These are phyloP conservation scores for Agrocybe pediades DNA, from an alignment of 768 basidiomycete genomes.

Conservation along the genomic window DNA sequence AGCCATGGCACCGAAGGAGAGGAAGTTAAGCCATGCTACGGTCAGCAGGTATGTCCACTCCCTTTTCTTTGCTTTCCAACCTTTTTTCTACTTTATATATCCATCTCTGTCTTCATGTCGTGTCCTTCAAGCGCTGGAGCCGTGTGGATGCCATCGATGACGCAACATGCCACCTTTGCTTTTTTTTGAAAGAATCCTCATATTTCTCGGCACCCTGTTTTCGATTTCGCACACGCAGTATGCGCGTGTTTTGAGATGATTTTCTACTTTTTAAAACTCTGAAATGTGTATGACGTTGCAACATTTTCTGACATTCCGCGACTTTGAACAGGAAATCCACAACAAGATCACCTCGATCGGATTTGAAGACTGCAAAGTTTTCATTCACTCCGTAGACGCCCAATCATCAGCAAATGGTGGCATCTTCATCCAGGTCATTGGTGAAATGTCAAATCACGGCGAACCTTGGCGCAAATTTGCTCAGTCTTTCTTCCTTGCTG, in stretches of 20 bases:
- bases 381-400: constrained; percentile 97
- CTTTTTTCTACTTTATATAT: background rate
- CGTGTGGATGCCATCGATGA: no score
- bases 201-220: no score
- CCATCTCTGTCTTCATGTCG: no score
- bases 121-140: no score
- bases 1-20: constrained; percentile 98
- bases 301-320: constrained; percentile 3
- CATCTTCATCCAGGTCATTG: constrained; percentile 99
- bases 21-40: constrained; percentile 84
- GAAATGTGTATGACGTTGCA: background rate
- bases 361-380: constrained; percentile 97
- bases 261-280: background rate
- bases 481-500: constrained; percentile 99
- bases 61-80: constrained; percentile 6
- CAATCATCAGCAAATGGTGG: constrained; percentile 94
- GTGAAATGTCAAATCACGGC: constrained; percentile 94
- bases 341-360: constrained; percentile 92
- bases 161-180: no score
- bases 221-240: no score
- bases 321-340: constrained; percentile 81
- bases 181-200: no score
- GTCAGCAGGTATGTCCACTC: constrained; percentile 80
- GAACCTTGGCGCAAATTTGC: constrained; percentile 98
- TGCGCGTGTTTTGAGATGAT: background rate